Percentiles rank a stretch among this genome's conserved stretches.
Evolutionary conservation across 2,329 filamentous ascomycete genomes (phyloP).

Genomic region (Meredithiella fracta): DNA sequence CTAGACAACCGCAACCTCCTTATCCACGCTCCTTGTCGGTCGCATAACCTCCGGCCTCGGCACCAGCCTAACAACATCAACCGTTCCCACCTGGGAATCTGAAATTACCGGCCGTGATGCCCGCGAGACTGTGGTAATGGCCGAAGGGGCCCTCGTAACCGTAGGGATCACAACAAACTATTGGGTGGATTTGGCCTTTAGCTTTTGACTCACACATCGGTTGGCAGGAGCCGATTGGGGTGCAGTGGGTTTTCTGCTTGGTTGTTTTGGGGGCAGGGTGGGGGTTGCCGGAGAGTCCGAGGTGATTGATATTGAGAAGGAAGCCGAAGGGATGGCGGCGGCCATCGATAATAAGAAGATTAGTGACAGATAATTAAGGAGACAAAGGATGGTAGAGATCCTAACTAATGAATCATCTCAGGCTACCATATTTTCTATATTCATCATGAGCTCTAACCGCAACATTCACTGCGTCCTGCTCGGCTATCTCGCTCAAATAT

Average conservation of each 20-base stretch:
- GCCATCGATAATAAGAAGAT: slow-evolving; percentile 21
- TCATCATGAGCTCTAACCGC: slow-evolving; percentile 37
- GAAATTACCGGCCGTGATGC: slow-evolving; percentile 33
- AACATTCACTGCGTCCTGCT: slow-evolving; percentile 37
- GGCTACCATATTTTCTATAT: slow-evolving; percentile 38
- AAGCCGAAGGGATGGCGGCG: background rate
- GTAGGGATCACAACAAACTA: slow-evolving; percentile 31
- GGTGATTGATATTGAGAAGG: background rate
- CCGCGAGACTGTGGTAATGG: no score
- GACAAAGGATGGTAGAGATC: background rate
- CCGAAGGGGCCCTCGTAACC: slow-evolving; percentile 36
- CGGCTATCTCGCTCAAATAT: slow-evolving; percentile 44
- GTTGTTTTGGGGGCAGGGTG: slow-evolving; percentile 26
- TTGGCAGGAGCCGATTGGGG: slow-evolving; percentile 30
- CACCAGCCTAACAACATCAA: slow-evolving; percentile 40
- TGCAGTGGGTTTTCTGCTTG: slow-evolving; percentile 40
- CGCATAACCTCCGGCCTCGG: slow-evolving; percentile 42
- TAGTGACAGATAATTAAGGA: slow-evolving; percentile 21
- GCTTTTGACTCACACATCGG: no score
- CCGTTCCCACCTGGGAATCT: slow-evolving; percentile 38
- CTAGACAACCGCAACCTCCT: no score
- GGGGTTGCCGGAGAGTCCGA: slow-evolving; percentile 4
- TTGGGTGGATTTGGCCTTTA: slow-evolving; percentile 22
- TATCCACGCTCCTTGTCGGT: slow-evolving; percentile 22
- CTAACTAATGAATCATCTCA: background rate